Evolutionary conservation across 1,284 basidiomycete species (phyloP).

Genomic region (Sporisorium iseilematis-ciliati): DNA sequence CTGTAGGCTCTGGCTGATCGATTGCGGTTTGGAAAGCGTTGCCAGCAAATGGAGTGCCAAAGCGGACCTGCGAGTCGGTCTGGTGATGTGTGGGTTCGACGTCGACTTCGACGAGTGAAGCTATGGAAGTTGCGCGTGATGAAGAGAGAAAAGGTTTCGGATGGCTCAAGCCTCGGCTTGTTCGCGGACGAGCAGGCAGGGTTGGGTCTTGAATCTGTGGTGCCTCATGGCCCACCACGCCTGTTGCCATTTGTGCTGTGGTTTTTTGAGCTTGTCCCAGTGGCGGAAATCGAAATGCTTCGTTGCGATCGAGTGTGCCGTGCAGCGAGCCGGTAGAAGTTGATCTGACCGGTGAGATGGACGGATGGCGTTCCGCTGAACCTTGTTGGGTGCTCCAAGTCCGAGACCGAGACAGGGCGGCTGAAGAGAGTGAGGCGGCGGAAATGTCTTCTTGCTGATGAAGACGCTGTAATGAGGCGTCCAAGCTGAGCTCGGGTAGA

Average conservation of each 20-base stretch:
- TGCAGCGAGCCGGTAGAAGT: background rate
- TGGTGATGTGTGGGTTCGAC: background rate
- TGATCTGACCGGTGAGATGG: background rate
- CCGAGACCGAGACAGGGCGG: conserved; percentile 14
- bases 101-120: conserved; percentile 19
- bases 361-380: background rate
- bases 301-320: background rate
- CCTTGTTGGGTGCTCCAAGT: background rate
- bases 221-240: background rate
- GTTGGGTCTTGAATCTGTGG: background rate
- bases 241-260: background rate
- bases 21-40: background rate
- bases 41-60: conserved; percentile 28
- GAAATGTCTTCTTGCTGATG: conserved; percentile 29
- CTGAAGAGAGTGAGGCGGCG: conserved; percentile 12
- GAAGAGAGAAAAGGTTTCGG: conserved; percentile 32
- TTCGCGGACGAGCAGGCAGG: conserved; percentile 19
- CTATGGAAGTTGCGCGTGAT: conserved; percentile 21
- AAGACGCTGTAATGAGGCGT: conserved; percentile 30
- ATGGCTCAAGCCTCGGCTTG: conserved; percentile 20
- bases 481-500: conserved; percentile 34
- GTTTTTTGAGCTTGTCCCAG: background rate
- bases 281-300: conserved; percentile 16
- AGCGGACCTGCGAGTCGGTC: background rate
- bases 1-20: background rate